Base-by-base conservation (phyloP, 192 early-diverging fungal species). In the Podila epigama region DNA sequence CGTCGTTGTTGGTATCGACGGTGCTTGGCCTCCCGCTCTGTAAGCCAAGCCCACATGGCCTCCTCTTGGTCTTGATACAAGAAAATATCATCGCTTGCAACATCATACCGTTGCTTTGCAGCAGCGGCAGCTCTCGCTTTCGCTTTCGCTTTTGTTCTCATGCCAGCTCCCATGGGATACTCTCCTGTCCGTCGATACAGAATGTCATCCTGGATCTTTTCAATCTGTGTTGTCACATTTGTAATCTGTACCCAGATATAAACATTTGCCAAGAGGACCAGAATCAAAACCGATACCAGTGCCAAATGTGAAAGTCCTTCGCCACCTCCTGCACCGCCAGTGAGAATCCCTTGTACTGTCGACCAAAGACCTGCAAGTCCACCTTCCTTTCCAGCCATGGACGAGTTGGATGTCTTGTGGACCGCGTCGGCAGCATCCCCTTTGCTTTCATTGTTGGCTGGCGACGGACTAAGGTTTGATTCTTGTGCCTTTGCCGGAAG, bases 21-120 rank as follows among this genome's bases (percentile, higher is more conserved):
- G 16, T 77, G 61, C 16, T 66, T 20, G 25, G 56, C 73, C n/a
- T 77, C 73, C 10, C 73, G 60, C 39, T 68, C 73, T 9, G 73
- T 77, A 10, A 77, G 60, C 73, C 73, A 77, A 15, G 73, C 73
- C 73, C 73, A 77, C 73, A 77, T 77, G 18, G 73, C 66, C n/a
- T 77, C 73, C 35, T 77, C 73, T 33, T 77, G 66, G 15, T 77
- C 66, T 16, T n/a, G n/a, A n/a, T n/a, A n/a, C n/a, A n/a, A n/a
- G n/a, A n/a, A n/a, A n/a, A n/a, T n/a, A n/a, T n/a, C n/a, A n/a
- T n/a, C n/a, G n/a, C 51, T 57, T 0, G 63, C 40, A 33, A 60
- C 60, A 3, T 48, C 31, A 27, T 51, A n/a, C n/a, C n/a, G n/a
- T n/a, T n/a, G n/a, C 58, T 11, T 75, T 63, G 22, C 25, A 25